Evolutionary conservation across 2,329 filamentous ascomycete species (phyloP), one percentile per base, ranked within the genome.

Genomic region (Penicillium capsulatum): DNA sequence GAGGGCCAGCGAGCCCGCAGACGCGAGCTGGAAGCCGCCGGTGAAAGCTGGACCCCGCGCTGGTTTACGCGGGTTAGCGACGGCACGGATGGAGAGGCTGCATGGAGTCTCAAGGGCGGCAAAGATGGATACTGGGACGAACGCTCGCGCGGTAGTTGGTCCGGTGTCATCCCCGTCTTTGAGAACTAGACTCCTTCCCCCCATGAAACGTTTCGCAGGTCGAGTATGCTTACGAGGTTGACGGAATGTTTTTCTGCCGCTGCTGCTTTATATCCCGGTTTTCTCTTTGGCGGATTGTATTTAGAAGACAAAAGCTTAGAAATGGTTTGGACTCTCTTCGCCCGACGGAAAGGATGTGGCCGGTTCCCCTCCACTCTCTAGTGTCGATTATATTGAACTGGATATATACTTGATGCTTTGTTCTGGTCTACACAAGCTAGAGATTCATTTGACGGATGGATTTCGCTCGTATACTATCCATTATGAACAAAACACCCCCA

Each of bases 121-220:
- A 89, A 84, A 65, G 88, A 94, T 13, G 83, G 87, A 7, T 98
- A 98, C 67, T 98, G 92, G 92, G 90, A 95, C 60, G 83, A 87
- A 66, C 77, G 91, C 45, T 75, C 73, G 2, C 77, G 70, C 48
- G 82, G 82, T 1, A 71, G 71, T 40, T 95, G 86, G 87, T 65
- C 65, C 7, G 72, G 70, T 5, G 70, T 81, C 28, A 64, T 71
- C 41, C 68, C 75, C 38, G 73, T 83, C 33, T 78, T 82, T 58
- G 63, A 73, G 43, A 19, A 58, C 24, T 60, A 38, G 15, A 38
- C 9, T 17, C 34, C 11, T 35, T n/a, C 10, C 4, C 20, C 19
- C 6, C 13, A 20, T 9, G 30, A 17, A 32, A n/a, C n/a, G n/a
- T n/a, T n/a, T n/a, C n/a, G n/a, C n/a, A n/a, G n/a, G n/a, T n/a